phyloP scores from a whole-genome alignment of 2,329 filamentous ascomycete species.

The Alternaria arbusti region DNA sequence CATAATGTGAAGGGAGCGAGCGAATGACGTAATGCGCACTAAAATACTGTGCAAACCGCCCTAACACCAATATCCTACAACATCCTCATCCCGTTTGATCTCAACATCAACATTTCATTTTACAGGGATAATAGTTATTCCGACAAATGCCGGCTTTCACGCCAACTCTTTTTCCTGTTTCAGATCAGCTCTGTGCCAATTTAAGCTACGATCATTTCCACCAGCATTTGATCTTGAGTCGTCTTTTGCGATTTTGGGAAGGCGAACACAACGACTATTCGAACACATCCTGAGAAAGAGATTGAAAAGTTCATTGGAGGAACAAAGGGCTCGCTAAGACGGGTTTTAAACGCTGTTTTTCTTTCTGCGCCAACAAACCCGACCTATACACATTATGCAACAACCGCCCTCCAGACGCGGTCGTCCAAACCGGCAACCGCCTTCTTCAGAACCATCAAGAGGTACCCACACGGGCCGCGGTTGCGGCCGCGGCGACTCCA shows the following conservation, averaged over 20 bases:
- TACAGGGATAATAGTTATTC: neutral
- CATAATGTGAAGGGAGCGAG: neutral
- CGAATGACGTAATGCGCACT: slow-evolving; percentile 7
- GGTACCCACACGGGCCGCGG: neutral
- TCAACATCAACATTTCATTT: neutral
- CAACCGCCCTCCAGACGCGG: slow-evolving; percentile 20
- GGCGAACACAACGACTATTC: neutral
- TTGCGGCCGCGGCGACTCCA: slow-evolving; percentile 1
- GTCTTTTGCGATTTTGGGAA: neutral
- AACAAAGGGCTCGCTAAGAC: neutral
- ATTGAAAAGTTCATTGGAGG: neutral
- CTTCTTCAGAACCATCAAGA: slow-evolving; percentile 12
- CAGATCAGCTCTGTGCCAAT: too few relatives aligned
- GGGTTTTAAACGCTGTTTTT: neutral
- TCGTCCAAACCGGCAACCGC: slow-evolving; percentile 37
- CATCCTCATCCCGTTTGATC: neutral
- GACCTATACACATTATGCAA: neutral
- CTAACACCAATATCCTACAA: neutral
- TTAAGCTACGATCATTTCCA: neutral
- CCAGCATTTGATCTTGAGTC: neutral
- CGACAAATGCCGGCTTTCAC: neutral
- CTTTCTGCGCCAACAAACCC: neutral
- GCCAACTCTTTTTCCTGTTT: neutral
- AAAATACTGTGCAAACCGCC: neutral
- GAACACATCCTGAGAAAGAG: neutral